These are phyloP conservation scores for Cryphonectria radicalis DNA, from an alignment of 2,329 filamentous ascomycete species.

Conservation along the genomic window DNA sequence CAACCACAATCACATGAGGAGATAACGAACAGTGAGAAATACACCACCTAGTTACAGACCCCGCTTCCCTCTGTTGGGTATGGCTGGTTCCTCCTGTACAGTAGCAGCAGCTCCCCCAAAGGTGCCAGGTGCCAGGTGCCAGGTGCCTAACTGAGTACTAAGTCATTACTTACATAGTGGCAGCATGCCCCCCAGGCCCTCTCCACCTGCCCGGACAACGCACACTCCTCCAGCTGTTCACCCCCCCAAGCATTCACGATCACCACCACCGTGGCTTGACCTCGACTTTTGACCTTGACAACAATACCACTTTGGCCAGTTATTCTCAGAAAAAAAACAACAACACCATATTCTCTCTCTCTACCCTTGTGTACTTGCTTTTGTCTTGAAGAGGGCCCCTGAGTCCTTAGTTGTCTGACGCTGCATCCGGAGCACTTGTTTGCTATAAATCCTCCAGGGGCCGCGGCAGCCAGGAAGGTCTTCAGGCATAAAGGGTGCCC, in stretches of 20 bases:
- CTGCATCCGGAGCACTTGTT: not conserved
- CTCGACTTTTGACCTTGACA: not conserved
- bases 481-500: conserved; percentile 7
- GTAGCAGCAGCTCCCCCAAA: not conserved
- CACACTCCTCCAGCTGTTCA: not conserved
- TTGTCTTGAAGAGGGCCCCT: not conserved
- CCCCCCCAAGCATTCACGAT: not conserved
- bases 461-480: not conserved
- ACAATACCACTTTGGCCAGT: not conserved
- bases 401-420: not conserved
- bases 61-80: conserved; percentile 6
- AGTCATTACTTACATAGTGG: not conserved
- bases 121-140: not conserved
- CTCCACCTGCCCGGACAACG: not conserved
- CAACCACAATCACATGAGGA: not conserved
- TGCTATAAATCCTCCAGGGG: not conserved
- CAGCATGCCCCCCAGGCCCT: not conserved
- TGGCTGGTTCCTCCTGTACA: not conserved
- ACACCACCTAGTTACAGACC: not conserved
- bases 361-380: not conserved
- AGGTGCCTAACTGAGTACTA: not conserved
- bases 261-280: not conserved
- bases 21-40: not conserved
- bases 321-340: not conserved
- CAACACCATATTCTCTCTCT: not conserved